Conservation (phyloP, 75 land plant genomes). For the Isoetes taiwanensis region DNA sequence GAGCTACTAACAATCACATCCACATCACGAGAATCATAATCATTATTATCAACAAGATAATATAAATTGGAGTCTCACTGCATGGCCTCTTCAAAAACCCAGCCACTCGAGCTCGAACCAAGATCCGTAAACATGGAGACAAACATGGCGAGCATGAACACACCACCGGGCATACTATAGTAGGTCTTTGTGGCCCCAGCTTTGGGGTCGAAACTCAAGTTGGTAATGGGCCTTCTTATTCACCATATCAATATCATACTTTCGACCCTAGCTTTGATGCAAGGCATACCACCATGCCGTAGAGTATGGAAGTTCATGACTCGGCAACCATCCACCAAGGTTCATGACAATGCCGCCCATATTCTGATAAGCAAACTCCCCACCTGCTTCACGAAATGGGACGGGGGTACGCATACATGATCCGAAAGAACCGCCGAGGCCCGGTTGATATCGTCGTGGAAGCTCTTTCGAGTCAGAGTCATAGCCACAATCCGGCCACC, state of each 20-base stretch:
- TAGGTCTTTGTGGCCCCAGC: not conserved
- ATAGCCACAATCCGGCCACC: not conserved
- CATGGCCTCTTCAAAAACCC: not conserved
- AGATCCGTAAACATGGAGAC: not conserved
- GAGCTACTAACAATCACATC: not conserved
- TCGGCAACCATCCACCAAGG: not conserved
- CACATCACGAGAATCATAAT: not conserved
- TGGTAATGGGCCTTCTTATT: conserved; percentile 8
- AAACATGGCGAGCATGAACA: not conserved
- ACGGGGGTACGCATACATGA: not conserved
- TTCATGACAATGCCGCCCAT: not conserved
- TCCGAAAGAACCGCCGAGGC: not conserved
- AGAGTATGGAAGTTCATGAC: conserved; percentile 8
- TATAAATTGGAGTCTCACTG: not conserved
- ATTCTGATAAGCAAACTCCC: not conserved
- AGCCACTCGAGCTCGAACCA: not conserved
- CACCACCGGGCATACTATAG: conserved; percentile 2
- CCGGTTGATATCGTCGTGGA: conserved; percentile 3
- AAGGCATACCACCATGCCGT: conserved; percentile 2
- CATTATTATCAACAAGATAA: not conserved
- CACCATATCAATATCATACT: not conserved
- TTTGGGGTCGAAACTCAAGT: not conserved
- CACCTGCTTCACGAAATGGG: not conserved
- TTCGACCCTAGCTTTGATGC: not conserved
- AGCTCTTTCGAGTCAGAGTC: not conserved